Conservation (phyloP, 352 stramenopile species). For the Labyrinthula sp. region DNA sequence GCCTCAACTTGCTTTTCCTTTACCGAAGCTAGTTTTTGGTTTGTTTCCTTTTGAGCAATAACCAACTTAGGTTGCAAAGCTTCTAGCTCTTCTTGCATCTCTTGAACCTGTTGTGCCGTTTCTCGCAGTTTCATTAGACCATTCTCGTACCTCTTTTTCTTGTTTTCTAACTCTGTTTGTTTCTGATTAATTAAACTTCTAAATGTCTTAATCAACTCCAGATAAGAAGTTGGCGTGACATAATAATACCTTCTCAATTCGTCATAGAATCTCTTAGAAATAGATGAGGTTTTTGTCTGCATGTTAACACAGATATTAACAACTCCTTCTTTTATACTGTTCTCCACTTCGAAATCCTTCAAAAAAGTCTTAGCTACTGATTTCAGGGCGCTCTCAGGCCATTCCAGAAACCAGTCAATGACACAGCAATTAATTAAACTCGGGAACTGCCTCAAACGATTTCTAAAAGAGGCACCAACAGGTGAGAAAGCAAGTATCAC, state of each 20-base stretch:
- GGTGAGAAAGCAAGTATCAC: conserved; percentile 68
- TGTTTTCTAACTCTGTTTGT: conserved; percentile 58
- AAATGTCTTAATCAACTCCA: conserved; percentile 78
- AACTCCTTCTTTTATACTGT: conserved; percentile 51
- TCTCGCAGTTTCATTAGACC: conserved; percentile 72
- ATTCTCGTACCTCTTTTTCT: conserved; percentile 69
- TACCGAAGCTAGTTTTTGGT: conserved; percentile 17
- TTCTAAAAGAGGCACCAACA: conserved; percentile 69
- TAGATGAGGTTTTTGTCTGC: conserved; percentile 58
- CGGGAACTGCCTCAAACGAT: conserved; percentile 70
- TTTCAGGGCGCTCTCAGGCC: conserved; percentile 67
- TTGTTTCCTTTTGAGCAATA: conserved; percentile 36
- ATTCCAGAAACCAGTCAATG: conserved; percentile 82
- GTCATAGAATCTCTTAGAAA: conserved; percentile 52
- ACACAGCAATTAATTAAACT: conserved; percentile 80
- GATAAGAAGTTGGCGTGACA: conserved; percentile 73
- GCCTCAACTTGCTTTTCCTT: conserved; percentile 53
- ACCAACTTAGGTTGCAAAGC: conserved; percentile 64
- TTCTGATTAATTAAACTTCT: conserved; percentile 68
- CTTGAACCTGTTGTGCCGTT: conserved; percentile 68
- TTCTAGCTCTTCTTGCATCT: conserved; percentile 72
- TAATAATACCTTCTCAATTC: conserved; percentile 71
- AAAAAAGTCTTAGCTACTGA: conserved; percentile 73
- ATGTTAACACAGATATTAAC: conserved; percentile 79
- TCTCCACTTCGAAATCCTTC: conserved; percentile 47